Evolutionary conservation across 2,329 filamentous ascomycete genomes (phyloP), one percentile per base, ranked within the genome.

Genomic region (Neonectria faginata): DNA sequence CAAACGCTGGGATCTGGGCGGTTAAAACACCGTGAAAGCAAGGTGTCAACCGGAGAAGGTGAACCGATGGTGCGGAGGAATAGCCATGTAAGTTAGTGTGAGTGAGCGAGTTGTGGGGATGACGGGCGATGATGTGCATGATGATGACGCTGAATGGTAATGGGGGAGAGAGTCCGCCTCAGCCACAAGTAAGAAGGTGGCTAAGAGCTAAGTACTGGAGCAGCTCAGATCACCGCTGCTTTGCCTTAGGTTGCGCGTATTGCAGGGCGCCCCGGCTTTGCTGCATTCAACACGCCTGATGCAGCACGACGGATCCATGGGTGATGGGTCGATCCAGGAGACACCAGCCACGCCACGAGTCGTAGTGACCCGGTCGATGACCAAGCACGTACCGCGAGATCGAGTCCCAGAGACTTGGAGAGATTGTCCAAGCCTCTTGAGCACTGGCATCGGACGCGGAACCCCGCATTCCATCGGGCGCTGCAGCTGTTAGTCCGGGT

Each of bases 11-110:
- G 39, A 45, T 56, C 53, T 33, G 25, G 18, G 10, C 33, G 33
- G 20, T 39, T 39, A 14, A 36, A 31, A 5, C 25, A 5, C 51
- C 61, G 27, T 44, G 51, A 60, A 39, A 22, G 45, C 45, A 66
- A 62, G 55, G 53, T 58, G 27, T 12, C 10, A 29, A 7, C n/a
- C 12, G 48, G 27, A 20, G 48, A 18, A 11, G n/a, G 22, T 27
- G 48, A 12, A 16, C 45, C 7, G 56, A 51, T 42, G 56, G 36
- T 31, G 33, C 18, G 29, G 31, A 31, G 47, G 25, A 14, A 8
- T 12, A 12, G 31, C 31, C 9, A 33, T 33, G 10, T 25, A 33
- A 33, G 31, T 33, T 33, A 10, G 42, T 22, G 22, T 22, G 22
- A 22, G 18, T 45, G 18, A 11, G n/a, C 22, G 42, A 20, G 42